Evolutionary conservation across 495 filamentous ascomycete species (phyloP), one percentile per base, ranked within the genome.

Genomic region (Bacidia rubella): DNA sequence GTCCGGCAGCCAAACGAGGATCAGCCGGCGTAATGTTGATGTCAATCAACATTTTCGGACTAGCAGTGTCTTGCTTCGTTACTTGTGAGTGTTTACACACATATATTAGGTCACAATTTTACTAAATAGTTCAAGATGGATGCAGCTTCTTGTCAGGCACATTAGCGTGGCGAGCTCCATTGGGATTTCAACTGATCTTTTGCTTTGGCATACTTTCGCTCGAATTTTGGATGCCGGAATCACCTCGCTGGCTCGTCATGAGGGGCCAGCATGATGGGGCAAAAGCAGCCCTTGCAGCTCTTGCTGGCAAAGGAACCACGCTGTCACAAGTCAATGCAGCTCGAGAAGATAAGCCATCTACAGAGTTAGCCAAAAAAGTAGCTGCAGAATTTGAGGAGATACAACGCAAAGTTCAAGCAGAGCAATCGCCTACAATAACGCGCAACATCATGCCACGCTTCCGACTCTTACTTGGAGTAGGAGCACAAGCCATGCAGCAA

Each of bases 241-340:
- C 72, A 7, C 71, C 72, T 21, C 67, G 70, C 7, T 74, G 72
- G 71, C 65, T 73, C 23, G 64, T 72, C 51, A 65, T 64, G 49
- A 65, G 66, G 43, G 66, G 67, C 49, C 57, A 66, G 22, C 56
- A 60, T 24, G 68, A 69, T 43, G 63, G 69, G 52, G 72, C 66
- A 2, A 59, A 68, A 40, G 58, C 62, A 3, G 57, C 69, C 22
- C 55, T 75, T 11, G 63, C 62, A 11, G 53, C 66, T 12, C 62
- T 68, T 45, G 63, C 73, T 57, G 69, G 60, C 11, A 61, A 63
- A 26, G 63, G 62, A 15, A 52, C 65, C 47, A 44, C 52, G 29
- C 44, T 54, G 27, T 60, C 63, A 46, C n/a, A n/a, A n/a, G n/a
- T n/a, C n/a, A n/a, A n/a, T n/a, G n/a, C n/a, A n/a, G n/a, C n/a